phyloP scores from a whole-genome alignment of 1,284 basidiomycete species.

The Naganishia cerealis region DNA sequence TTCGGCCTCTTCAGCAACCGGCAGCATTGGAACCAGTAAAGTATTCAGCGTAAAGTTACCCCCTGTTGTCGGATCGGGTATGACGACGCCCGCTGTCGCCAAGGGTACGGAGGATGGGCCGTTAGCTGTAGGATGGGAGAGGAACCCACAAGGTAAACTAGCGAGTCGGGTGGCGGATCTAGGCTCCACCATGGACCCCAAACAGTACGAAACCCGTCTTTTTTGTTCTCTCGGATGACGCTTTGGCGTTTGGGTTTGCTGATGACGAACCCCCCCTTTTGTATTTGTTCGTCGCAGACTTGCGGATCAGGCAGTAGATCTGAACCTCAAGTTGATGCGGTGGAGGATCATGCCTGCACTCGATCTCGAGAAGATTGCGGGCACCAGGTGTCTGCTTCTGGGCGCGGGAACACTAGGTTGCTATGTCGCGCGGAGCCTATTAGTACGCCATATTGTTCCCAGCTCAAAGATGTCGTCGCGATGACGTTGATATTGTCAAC shows the following conservation, averaged over 20 bases:
- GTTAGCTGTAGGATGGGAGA: slow-evolving; percentile 84
- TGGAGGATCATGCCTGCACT: slow-evolving; percentile 92
- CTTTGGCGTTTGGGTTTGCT: too few species aligned
- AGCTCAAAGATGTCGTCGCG: not conserved
- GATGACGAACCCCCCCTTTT: not conserved
- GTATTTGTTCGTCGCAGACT: slow-evolving; percentile 59
- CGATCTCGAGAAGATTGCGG: slow-evolving; percentile 80
- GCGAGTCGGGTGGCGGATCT: slow-evolving; percentile 86
- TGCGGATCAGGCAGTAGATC: slow-evolving; percentile 91
- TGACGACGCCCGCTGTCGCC: not conserved
- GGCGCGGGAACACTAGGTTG: slow-evolving; percentile 96
- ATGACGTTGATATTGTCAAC: not conserved
- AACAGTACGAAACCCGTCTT: slow-evolving; percentile 51
- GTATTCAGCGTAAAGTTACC: slow-evolving; percentile 29
- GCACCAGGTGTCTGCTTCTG: slow-evolving; percentile 77
- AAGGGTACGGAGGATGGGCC: slow-evolving; percentile 54
- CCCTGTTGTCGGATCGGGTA: slow-evolving; percentile 2
- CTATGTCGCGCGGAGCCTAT: slow-evolving; percentile 84
- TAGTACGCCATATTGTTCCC: slow-evolving; percentile 60
- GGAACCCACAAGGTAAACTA: slow-evolving; percentile 78
- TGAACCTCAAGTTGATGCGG: slow-evolving; percentile 96
- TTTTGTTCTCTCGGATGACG: not conserved
- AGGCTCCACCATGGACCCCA: slow-evolving; percentile 93
- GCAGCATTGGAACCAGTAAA: slow-evolving; percentile 36
- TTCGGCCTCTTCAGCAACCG: slow-evolving; percentile 43